Percentiles rank a stretch among this genome's conserved stretches.
phyloP scores from a whole-genome alignment of 805 yeast species.

The Starmerella bombi region DNA sequence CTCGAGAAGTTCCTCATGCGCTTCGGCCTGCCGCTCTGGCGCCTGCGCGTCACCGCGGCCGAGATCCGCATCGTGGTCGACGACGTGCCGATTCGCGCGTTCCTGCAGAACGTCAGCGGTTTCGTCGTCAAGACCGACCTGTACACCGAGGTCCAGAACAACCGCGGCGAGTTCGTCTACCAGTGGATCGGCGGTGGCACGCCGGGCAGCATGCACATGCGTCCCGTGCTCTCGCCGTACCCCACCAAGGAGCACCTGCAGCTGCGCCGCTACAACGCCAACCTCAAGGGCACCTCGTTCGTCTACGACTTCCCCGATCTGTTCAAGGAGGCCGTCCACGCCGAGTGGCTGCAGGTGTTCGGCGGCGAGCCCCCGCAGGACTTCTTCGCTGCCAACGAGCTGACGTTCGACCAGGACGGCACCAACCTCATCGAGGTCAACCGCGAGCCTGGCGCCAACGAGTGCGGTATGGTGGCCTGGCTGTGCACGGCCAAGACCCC shows the following conservation, averaged over 20 bases:
- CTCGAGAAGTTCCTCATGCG: constrained; percentile 96
- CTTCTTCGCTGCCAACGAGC: constrained; percentile 63
- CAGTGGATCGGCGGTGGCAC: constrained; percentile 63
- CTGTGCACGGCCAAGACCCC: constrained; percentile 82
- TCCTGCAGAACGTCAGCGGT: constrained; percentile 92
- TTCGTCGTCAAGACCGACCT: constrained; percentile 92
- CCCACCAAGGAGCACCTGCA: constrained; percentile 97
- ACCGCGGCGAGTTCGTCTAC: constrained; percentile 93
- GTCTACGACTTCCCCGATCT: constrained; percentile 98
- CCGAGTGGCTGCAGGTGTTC: constrained; percentile 63
- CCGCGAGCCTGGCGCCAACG: constrained; percentile 94
- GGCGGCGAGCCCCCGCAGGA: constrained; percentile 44
- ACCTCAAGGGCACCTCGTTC: constrained; percentile 93
- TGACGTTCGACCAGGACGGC: constrained; percentile 71
- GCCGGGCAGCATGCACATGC: constrained; percentile 95
- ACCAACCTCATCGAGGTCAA: constrained; percentile 69
- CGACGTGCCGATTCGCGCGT: constrained; percentile 93
- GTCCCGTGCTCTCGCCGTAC: constrained; percentile 90
- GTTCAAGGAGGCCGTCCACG: constrained; percentile 79
- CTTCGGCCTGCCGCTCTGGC: constrained; percentile 93
- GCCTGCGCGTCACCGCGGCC: constrained; percentile 92
- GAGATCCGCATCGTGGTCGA: constrained; percentile 93
- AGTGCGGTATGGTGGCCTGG: constrained; percentile 97
- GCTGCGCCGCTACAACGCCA: constrained; percentile 97
- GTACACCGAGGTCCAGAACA: constrained; percentile 85